phyloP scores from a whole-genome alignment of 345 rosid genomes.

The Pistacia integerrima region DNA sequence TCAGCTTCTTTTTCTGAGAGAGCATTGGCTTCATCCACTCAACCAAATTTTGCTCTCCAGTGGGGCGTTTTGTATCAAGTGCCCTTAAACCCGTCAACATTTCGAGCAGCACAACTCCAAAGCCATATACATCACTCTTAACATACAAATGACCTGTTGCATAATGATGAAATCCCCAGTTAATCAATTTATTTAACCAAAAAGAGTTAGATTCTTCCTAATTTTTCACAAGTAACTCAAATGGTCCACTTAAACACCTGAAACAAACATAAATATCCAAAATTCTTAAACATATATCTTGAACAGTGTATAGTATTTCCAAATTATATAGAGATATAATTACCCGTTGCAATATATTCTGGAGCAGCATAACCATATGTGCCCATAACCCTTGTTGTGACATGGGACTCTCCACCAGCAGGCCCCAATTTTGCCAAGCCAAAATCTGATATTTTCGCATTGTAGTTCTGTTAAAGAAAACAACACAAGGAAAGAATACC shows the following conservation, averaged over 20 bases:
- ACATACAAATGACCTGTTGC: constrained; percentile 60
- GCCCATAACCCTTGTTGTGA: constrained; percentile 44
- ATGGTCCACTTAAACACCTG: neutral
- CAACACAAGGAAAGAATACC: neutral
- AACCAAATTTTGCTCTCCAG: constrained; percentile 48
- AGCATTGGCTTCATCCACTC: constrained; percentile 58
- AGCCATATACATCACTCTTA: constrained; percentile 73
- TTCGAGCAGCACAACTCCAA: constrained; percentile 70
- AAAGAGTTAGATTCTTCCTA: neutral
- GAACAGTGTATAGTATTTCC: neutral
- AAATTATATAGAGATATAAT: neutral
- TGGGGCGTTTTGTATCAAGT: constrained; percentile 39
- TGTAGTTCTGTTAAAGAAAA: constrained; percentile 35
- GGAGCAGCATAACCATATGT: constrained; percentile 66
- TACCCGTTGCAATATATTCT: constrained; percentile 72
- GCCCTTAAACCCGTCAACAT: constrained; percentile 57
- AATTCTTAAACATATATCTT: no score
- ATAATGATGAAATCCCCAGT: neutral
- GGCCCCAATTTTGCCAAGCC: constrained; percentile 78
- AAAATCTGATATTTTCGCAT: constrained; percentile 68
- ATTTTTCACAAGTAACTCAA: neutral
- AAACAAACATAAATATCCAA: neutral
- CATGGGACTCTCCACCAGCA: constrained; percentile 51
- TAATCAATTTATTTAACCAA: neutral
- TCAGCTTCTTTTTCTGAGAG: constrained; percentile 41